Percentiles rank a stretch among this genome's conserved stretches.
Evolutionary conservation across 768 basidiomycete species (phyloP).

Genomic region (Kwoniella mangroviensis): DNA sequence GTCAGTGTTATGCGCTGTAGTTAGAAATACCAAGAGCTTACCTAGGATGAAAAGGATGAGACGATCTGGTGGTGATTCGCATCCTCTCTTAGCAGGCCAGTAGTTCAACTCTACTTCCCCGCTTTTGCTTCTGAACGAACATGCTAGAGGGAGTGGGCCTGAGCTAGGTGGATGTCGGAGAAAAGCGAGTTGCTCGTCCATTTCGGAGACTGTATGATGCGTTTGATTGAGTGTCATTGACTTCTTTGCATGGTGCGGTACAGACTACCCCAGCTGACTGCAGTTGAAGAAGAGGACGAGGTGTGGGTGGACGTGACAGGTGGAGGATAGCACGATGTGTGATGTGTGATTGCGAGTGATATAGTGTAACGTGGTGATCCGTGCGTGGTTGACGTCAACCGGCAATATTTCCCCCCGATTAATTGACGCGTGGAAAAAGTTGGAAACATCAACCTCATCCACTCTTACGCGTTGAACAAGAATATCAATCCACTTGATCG

Average conservation of each 20-base stretch:
- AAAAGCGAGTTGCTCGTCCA: slow-evolving; percentile 27
- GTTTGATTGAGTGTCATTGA: background rate
- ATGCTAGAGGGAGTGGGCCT: slow-evolving; percentile 1
- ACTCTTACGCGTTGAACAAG: slow-evolving; percentile 5
- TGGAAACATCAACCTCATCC: slow-evolving; percentile 8
- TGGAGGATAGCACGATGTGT: background rate
- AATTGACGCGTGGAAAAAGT: slow-evolving; percentile 15
- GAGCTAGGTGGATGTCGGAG: slow-evolving; percentile 8
- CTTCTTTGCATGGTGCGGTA: background rate
- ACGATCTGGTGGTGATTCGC: slow-evolving; percentile 27
- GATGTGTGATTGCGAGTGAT: background rate
- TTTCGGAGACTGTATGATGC: background rate
- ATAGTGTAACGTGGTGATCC: background rate
- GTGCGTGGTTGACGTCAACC: slow-evolving; percentile 21
- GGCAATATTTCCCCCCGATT: slow-evolving; percentile 10
- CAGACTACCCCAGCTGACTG: background rate
- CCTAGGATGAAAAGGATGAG: slow-evolving; percentile 47
- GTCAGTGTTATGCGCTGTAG: too few relatives aligned
- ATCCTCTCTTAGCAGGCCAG: slow-evolving; percentile 32
- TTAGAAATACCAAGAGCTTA: slow-evolving; percentile 6
- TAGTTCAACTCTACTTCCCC: slow-evolving; percentile 44
- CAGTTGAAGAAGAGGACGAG: too few relatives aligned
- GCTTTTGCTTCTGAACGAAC: slow-evolving; percentile 17
- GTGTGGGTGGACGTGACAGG: slow-evolving; percentile 9
- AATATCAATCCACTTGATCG: background rate